Conservation (phyloP, 2,329 filamentous ascomycete species). For the Botrytis aclada region DNA sequence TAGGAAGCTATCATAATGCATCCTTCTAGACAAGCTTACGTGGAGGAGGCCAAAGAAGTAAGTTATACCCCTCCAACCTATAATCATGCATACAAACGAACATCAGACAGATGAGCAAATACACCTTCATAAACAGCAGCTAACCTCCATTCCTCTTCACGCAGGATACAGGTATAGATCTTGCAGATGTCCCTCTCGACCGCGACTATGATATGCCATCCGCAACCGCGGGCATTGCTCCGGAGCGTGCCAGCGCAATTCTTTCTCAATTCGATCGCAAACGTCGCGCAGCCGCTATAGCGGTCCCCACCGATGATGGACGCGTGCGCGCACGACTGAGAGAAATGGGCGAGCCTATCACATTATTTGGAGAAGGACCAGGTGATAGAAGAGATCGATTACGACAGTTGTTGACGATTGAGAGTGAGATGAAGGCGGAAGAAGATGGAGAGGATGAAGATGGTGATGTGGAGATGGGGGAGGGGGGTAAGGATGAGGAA, state of each 20-base stretch:
- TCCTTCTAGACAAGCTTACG: conserved; percentile 87
- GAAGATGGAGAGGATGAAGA: conserved; percentile 59
- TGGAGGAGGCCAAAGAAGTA: conserved; percentile 79
- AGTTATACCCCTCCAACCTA: conserved; percentile 36
- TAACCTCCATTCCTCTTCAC: conserved; percentile 18
- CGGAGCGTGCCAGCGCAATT: conserved; percentile 38
- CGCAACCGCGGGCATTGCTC: conserved; percentile 34
- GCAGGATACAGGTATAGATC: conserved; percentile 51
- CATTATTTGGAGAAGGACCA: conserved; percentile 86
- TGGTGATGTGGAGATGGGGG: conserved; percentile 56
- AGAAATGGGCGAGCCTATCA: conserved; percentile 88
- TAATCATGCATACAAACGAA: conserved; percentile 9
- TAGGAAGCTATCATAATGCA: conserved; percentile 55
- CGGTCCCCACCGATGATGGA: conserved; percentile 90
- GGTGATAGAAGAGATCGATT: conserved; percentile 83
- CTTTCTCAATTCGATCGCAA: conserved; percentile 80
- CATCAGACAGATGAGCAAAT: neutral
- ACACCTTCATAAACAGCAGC: neutral
- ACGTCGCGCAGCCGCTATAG: conserved; percentile 80
- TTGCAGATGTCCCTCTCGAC: conserved; percentile 66
- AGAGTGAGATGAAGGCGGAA: conserved; percentile 59
- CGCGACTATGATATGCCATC: conserved; percentile 64
- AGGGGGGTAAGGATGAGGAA: conserved; percentile 58
- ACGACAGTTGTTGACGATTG: conserved; percentile 72
- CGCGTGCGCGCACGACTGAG: conserved; percentile 78